A percentile compares a stretch with the other conserved stretches of the same genome.
Evolutionary conservation across 1,284 basidiomycete genomes (phyloP).

Genomic region (Grifola frondosa): DNA sequence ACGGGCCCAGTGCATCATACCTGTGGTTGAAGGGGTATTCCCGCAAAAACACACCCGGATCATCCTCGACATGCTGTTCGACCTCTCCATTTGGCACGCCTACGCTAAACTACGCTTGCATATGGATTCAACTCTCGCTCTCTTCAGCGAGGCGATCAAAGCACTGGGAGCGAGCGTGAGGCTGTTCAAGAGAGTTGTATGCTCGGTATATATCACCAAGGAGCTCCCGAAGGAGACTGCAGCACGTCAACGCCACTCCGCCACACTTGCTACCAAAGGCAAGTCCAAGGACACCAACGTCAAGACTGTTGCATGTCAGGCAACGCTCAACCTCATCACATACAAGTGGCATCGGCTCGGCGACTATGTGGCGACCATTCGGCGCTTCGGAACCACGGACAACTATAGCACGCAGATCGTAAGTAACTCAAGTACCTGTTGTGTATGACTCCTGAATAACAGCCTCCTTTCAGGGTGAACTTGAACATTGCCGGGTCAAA

Average conservation of each 20-base stretch:
- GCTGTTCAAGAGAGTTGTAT: slow-evolving; percentile 10
- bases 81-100: slow-evolving; percentile 29
- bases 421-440: slow-evolving; percentile 28
- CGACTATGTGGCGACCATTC: slow-evolving; percentile 32
- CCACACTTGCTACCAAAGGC: background rate
- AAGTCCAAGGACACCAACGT: no score
- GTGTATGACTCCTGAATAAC: no score
- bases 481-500: no score
- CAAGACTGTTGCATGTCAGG: background rate
- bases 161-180: slow-evolving; percentile 14
- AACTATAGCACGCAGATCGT: slow-evolving; percentile 18
- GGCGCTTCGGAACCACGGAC: slow-evolving; percentile 34
- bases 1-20: slow-evolving; percentile 36
- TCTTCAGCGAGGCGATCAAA: slow-evolving; percentile 20
- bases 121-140: slow-evolving; percentile 23
- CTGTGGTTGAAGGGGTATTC: slow-evolving; percentile 32
- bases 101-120: slow-evolving; percentile 36
- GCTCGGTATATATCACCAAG: slow-evolving; percentile 6
- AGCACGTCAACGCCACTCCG: slow-evolving; percentile 9
- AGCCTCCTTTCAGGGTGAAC: no score
- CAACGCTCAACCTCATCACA: slow-evolving; percentile 22
- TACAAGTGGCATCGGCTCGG: slow-evolving; percentile 33
- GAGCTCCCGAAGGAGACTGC: slow-evolving; percentile 15
- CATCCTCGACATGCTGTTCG: slow-evolving; percentile 20
- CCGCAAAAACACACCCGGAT: slow-evolving; percentile 15